Evolutionary conservation across 148 eudicot species (phyloP).

Genomic region (Selenicereus undatus): DNA sequence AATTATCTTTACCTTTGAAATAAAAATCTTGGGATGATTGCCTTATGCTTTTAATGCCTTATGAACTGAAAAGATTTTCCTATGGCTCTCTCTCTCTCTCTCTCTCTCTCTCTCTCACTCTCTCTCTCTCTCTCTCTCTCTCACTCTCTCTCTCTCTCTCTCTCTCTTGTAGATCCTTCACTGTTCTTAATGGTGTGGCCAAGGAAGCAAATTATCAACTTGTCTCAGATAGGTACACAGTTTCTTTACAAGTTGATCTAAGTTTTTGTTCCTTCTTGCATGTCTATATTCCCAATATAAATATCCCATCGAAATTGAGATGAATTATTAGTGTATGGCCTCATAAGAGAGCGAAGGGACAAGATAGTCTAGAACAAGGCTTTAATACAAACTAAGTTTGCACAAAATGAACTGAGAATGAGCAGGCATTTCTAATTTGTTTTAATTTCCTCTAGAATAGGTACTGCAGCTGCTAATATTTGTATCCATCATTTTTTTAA

Average conservation of each 20-base stretch:
- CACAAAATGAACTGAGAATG: too few species aligned
- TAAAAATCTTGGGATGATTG: not conserved
- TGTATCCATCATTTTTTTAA: too few species aligned
- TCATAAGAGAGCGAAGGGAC: not conserved
- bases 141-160: not conserved
- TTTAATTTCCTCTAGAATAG: too few species aligned
- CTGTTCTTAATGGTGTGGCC: slow-evolving; percentile 9
- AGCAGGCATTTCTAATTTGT: too few species aligned
- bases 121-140: too few species aligned
- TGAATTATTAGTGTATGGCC: not conserved
- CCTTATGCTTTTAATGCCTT: not conserved
- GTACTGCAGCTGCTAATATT: too few species aligned
- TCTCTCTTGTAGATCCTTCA: slow-evolving; percentile 1
- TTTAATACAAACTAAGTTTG: not conserved
- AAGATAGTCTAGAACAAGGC: not conserved
- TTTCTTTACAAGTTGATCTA: not conserved
- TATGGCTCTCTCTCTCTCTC: not conserved
- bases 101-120: not conserved
- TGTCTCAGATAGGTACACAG: slow-evolving; percentile 1
- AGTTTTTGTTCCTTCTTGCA: not conserved
- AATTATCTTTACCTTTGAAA: not conserved
- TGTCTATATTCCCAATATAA: not conserved
- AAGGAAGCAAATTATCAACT: slow-evolving; percentile 11
- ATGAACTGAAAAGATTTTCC: slow-evolving; percentile 1
- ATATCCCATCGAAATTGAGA: not conserved